Evolutionary conservation across 495 filamentous ascomycete genomes (phyloP).

Genomic region (Stereocaulon alpinum): DNA sequence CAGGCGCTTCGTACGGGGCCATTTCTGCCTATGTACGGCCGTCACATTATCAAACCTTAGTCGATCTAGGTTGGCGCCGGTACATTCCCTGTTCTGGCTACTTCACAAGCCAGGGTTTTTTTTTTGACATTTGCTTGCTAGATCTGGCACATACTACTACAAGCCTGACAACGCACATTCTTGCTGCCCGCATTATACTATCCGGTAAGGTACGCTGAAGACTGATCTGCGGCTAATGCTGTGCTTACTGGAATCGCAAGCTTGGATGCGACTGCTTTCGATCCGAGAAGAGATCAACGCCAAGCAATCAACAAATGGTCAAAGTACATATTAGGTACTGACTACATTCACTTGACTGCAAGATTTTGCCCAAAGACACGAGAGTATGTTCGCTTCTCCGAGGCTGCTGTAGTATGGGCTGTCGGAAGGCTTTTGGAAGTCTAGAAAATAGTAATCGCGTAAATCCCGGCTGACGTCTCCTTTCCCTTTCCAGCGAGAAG

Average conservation of each 20-base stretch:
- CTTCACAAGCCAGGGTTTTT: constrained; percentile 10
- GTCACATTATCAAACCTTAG: constrained; percentile 65
- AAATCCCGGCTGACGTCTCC: constrained; percentile 2
- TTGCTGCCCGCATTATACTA: constrained; percentile 94
- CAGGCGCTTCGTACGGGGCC: constrained; percentile 81
- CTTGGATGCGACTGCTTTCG: constrained; percentile 60
- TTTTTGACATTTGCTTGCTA: constrained; percentile 26
- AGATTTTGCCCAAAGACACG: constrained; percentile 64
- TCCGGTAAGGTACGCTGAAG: constrained; percentile 50
- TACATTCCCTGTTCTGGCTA: constrained; percentile 29
- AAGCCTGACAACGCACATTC: constrained; percentile 73
- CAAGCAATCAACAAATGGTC: constrained; percentile 88
- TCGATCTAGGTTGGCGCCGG: constrained; percentile 86
- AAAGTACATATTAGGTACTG: constrained; percentile 66
- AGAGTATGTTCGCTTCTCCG: constrained; percentile 40
- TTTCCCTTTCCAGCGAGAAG: constrained; percentile 48
- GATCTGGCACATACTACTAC: constrained; percentile 77
- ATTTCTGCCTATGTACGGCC: constrained; percentile 55
- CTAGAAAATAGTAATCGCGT: not conserved
- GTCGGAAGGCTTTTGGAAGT: not conserved
- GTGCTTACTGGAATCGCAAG: constrained; percentile 28
- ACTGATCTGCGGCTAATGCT: not conserved
- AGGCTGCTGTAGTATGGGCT: not conserved
- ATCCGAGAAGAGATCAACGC: constrained; percentile 68
- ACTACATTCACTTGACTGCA: constrained; percentile 63